Conservation (phyloP, 345 rosid genomes). For the Populus simonii region DNA sequence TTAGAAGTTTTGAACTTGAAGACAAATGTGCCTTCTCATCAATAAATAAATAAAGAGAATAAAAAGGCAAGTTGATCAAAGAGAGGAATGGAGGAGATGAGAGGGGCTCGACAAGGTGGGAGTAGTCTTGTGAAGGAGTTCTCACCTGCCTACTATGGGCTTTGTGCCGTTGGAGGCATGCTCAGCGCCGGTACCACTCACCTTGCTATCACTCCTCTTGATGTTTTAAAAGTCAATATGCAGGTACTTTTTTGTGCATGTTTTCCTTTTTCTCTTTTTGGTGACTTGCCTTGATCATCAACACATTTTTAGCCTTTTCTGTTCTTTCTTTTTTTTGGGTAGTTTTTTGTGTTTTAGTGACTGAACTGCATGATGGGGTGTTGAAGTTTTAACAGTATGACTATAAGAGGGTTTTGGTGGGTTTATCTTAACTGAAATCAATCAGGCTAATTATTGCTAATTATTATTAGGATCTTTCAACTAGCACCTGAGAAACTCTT, state of each 20-base stretch:
- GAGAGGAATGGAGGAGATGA: neutral
- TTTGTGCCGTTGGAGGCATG: slow-evolving; percentile 54
- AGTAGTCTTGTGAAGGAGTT: slow-evolving; percentile 29
- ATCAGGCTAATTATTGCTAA: too few species aligned
- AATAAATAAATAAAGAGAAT: neutral
- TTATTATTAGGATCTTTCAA: too few species aligned
- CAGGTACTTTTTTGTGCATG: slow-evolving; percentile 24
- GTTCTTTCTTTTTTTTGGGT: too few species aligned
- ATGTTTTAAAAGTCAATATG: slow-evolving; percentile 68
- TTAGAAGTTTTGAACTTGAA: neutral
- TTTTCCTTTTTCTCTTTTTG: too few species aligned
- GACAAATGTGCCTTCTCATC: neutral
- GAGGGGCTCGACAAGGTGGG: neutral
- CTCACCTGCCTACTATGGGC: slow-evolving; percentile 49
- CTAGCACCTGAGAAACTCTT: neutral
- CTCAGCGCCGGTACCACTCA: slow-evolving; percentile 64
- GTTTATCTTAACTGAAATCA: neutral
- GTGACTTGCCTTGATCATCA: neutral
- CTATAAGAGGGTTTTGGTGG: neutral
- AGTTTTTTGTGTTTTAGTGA: neutral
- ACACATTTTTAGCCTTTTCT: neutral
- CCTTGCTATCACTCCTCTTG: slow-evolving; percentile 56
- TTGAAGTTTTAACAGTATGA: neutral
- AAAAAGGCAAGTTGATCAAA: too few species aligned
- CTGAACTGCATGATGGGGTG: neutral